These are phyloP conservation scores for Periconia macrospinosa DNA, from an alignment of 2,329 filamentous ascomycete genomes.

Conservation along the genomic window DNA sequence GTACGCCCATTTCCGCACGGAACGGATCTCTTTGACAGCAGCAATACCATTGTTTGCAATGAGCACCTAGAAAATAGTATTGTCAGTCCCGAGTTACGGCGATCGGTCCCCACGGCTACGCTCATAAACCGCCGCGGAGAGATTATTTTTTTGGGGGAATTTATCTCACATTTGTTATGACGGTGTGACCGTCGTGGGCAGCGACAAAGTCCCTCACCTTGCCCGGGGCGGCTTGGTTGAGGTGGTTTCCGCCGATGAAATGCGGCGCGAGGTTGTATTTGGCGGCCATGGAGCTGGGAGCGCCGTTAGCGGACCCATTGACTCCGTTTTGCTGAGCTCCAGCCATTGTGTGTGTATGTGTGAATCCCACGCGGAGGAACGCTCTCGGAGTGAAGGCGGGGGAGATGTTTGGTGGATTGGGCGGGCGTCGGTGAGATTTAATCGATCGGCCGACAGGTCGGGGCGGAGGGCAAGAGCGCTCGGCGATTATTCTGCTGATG, in stretches of 20 bases:
- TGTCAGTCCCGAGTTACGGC: conserved; percentile 18
- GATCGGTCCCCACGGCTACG: neutral
- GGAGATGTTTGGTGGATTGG: neutral
- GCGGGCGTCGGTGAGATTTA: no score
- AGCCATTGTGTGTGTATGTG: conserved; percentile 33
- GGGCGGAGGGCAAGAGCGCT: neutral
- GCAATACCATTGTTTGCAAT: conserved; percentile 99
- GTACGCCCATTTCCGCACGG: conserved; percentile 99
- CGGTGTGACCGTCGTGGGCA: conserved; percentile 87
- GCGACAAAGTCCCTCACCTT: conserved; percentile 97
- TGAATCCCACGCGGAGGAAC: conserved; percentile 27
- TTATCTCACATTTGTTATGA: conserved; percentile 87
- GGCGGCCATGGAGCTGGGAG: conserved; percentile 69
- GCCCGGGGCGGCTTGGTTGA: conserved; percentile 78
- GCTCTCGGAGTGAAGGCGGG: conserved; percentile 11
- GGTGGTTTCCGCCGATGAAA: conserved; percentile 93
- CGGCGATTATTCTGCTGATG: neutral
- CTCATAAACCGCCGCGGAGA: conserved; percentile 9
- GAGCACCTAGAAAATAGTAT: conserved; percentile 66
- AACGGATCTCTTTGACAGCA: conserved; percentile 98
- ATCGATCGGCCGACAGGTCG: no score
- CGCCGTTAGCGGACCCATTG: conserved; percentile 55
- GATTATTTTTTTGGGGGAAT: no score
- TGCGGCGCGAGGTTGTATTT: conserved; percentile 84
- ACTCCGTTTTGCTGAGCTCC: conserved; percentile 34